Evolutionary conservation across 495 filamentous ascomycete genomes (phyloP), one percentile per base, ranked within the genome.

Genomic region (Tuber melanosporum): DNA sequence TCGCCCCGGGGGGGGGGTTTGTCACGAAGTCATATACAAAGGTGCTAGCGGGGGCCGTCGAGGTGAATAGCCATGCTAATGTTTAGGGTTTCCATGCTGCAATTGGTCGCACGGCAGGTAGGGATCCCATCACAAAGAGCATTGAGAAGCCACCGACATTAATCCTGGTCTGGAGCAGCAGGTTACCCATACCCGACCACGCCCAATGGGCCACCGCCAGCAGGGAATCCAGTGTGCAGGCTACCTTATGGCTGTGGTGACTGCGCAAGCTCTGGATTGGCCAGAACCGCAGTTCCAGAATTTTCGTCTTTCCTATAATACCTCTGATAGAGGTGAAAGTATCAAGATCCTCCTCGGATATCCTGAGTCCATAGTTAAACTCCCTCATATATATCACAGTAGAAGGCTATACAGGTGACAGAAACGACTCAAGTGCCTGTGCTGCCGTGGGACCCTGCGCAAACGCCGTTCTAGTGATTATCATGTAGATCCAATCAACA

Each of bases 121-220:
- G 91, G 17, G 90, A 91, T 76, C 93, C 91, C 62, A 94, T 91
- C 26, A 94, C 98, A 44, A 99, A 98, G 88, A 98, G 98, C 85
- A 85, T 84, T 3, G 86, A 88, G 26, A 89, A 17, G 49, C 32
- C n/a, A 78, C 39, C 0, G 15, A 72, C 42, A n/a, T 19, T 70
- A 52, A 32, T 44, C 39, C 41, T 12, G 74, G 76, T 90, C 89
- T 49, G 90, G 90, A 36, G 87, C 87, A 1, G 84, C 85, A 26
- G 82, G 88, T 44, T 91, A 88, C 76, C 87, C 89, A 2, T 89
- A 90, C 77, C 86, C 91, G 69, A 84, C 86, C 20, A 86, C 86
- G 17, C 90, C 90, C 5, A 84, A 88, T 62, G 87, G 88, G 89
- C 89, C 4, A 87, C 90, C 74, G 85, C 85, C 71, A 74, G 83